Percentiles rank a stretch among this genome's conserved stretches.
Conservation (phyloP, 2,329 filamentous ascomycete genomes). For the Camillea tinctor region DNA sequence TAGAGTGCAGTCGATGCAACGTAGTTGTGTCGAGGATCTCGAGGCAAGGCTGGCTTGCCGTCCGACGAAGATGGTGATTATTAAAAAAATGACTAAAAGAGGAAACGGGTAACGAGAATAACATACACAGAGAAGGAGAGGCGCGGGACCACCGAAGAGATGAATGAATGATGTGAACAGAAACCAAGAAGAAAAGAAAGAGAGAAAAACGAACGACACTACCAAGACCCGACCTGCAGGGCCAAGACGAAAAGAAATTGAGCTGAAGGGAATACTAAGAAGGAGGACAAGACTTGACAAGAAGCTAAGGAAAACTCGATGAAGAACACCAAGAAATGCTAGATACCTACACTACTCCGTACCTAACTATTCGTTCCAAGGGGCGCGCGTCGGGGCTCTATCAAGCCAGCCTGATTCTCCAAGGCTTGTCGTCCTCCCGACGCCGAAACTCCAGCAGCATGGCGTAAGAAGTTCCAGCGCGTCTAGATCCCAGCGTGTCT, state of each 20-base stretch:
- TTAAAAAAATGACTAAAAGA: neutral
- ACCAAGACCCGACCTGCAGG: neutral
- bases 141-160: neutral
- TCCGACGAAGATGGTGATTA: neutral
- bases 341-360: neutral
- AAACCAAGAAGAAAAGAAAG: neutral
- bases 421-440: neutral
- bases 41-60: neutral
- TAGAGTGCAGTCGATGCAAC: neutral
- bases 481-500: neutral
- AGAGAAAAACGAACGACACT: neutral
- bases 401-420: neutral
- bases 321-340: neutral
- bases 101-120: neutral
- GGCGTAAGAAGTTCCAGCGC: neutral
- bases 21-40: neutral
- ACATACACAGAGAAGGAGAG: neutral
- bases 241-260: neutral
- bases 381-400: neutral
- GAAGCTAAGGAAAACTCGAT: neutral
- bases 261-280: neutral
- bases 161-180: neutral
- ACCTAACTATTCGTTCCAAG: neutral
- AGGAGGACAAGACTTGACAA: neutral
- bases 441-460: neutral